A percentile compares a stretch with the other conserved stretches of the same genome.
These are phyloP conservation scores for Thielaviopsis euricoi DNA, from an alignment of 2,329 filamentous ascomycete species.

Conservation along the genomic window DNA sequence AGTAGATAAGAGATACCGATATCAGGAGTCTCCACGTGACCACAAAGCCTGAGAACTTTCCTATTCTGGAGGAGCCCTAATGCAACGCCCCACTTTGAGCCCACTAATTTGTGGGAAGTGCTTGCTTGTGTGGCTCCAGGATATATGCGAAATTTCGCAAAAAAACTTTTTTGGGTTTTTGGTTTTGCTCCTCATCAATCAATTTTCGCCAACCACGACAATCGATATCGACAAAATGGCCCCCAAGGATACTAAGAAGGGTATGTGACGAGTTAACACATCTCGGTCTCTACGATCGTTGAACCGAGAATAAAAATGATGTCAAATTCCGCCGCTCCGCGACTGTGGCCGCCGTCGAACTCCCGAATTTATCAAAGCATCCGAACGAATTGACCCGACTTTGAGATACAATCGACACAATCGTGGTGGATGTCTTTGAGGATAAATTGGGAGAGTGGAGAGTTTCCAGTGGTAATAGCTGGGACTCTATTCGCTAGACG, in stretches of 20 bases:
- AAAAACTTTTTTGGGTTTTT: slow-evolving; percentile 6
- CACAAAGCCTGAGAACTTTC: background rate
- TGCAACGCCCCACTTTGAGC: background rate
- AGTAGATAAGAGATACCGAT: background rate
- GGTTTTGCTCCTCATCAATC: slow-evolving; percentile 4
- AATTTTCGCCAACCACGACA: slow-evolving; percentile 12
- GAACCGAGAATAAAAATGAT: background rate
- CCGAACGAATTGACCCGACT: slow-evolving; percentile 12
- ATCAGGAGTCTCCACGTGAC: background rate
- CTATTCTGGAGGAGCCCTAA: slow-evolving; percentile 7
- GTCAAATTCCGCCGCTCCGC: background rate
- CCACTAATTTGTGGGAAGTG: slow-evolving; percentile 3
- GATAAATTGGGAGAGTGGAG: background rate
- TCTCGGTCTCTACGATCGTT: slow-evolving; percentile 1
- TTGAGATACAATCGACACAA: slow-evolving; percentile 9
- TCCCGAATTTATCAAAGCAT: slow-evolving; percentile 3
- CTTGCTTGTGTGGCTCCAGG: background rate
- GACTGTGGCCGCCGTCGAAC: slow-evolving; percentile 1
- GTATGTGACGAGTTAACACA: slow-evolving; percentile 23
- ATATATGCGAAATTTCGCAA: slow-evolving; percentile 5
- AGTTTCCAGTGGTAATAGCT: slow-evolving; percentile 11
- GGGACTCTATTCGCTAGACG: background rate
- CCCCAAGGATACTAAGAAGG: slow-evolving; percentile 29
- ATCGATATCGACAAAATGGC: slow-evolving; percentile 20
- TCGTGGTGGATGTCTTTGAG: background rate